Evolutionary conservation across 495 filamentous ascomycete species (phyloP), one percentile per base, ranked within the genome.

Genomic region (Penicillium lagena): DNA sequence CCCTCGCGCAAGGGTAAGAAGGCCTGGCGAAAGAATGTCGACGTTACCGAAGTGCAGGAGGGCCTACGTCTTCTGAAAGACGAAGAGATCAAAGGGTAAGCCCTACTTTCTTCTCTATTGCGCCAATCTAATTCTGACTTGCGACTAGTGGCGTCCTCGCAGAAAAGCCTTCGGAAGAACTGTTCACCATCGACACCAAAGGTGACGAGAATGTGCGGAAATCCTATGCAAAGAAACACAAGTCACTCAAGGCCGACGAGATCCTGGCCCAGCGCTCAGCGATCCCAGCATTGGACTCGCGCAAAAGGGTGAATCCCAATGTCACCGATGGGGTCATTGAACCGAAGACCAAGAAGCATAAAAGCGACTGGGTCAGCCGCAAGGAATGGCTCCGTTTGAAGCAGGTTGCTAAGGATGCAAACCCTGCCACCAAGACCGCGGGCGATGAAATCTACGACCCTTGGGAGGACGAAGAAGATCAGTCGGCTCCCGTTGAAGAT

Each of bases 21-120:
- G 67, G 93, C 93, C 13, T 98, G 93, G 93, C 77, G 93, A 52
- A 98, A 97, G 65, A 94, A 98, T 71, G 87, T 97, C 56, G 89
- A 98, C 64, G 76, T 97, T 39, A 81, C 87, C 11, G 83, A 93
- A 43, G 75, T 98, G 17, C 77, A 89, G 51, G 72, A 83, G 49
- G 93, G 94, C 36, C 79, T 98, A 36, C 86, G 94, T 45, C 68
- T 83, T 48, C 70, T 89, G 51, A 86, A 90, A 48, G 86, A 90
- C 35, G 89, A 95, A 70, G 81, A 94, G 51, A 88, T 94, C 47
- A 79, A 82, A 74, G 90, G 89, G 90, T 91, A 77, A 27, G 72
- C 48, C 31, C 31, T 29, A 37, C 12, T 51, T 36, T 29, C 12
- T 32, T 27, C n/a, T 15, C 32, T 34, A 34, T 7, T 11, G 32